Percentiles rank a stretch among this genome's conserved stretches.
Conservation (phyloP, 495 filamentous ascomycete genomes). For the Podospora comata region DNA sequence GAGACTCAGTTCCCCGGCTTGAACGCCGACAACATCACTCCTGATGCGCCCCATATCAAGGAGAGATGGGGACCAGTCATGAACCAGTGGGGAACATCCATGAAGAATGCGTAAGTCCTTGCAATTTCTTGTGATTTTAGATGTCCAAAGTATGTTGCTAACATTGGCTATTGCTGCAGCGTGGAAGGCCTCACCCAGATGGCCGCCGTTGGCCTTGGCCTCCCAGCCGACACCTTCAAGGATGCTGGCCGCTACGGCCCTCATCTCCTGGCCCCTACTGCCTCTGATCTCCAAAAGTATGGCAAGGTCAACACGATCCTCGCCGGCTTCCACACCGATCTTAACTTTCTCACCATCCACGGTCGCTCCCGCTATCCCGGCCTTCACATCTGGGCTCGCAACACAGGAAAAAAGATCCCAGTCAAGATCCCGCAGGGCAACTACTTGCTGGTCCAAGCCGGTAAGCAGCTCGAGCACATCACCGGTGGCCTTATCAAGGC, state of each 20-base stretch:
- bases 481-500: slow-evolving; percentile 52
- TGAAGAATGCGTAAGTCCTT: slow-evolving; percentile 49
- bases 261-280: slow-evolving; percentile 51
- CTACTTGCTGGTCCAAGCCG: slow-evolving; percentile 50
- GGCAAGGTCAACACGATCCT: slow-evolving; percentile 49
- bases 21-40: slow-evolving; percentile 45
- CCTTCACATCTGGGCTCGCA: slow-evolving; percentile 53
- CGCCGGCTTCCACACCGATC: slow-evolving; percentile 53
- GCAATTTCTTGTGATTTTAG: no score
- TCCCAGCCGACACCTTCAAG: slow-evolving; percentile 44
- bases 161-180: slow-evolving; percentile 20
- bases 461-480: slow-evolving; percentile 53
- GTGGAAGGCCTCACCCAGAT: slow-evolving; percentile 49
- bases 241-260: slow-evolving; percentile 50
- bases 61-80: slow-evolving; percentile 45
- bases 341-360: slow-evolving; percentile 56
- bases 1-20: slow-evolving; percentile 45
- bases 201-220: slow-evolving; percentile 46
- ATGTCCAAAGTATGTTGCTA: neutral
- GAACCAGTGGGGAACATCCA: slow-evolving; percentile 48
- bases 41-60: slow-evolving; percentile 40
- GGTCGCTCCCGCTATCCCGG: slow-evolving; percentile 53
- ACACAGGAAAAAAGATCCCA: slow-evolving; percentile 48
- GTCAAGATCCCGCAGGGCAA: slow-evolving; percentile 49
- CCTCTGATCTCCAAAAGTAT: slow-evolving; percentile 48